These are phyloP conservation scores for Neoscytalidium dimidiatum DNA, from an alignment of 2,329 filamentous ascomycete species.

Conservation along the genomic window DNA sequence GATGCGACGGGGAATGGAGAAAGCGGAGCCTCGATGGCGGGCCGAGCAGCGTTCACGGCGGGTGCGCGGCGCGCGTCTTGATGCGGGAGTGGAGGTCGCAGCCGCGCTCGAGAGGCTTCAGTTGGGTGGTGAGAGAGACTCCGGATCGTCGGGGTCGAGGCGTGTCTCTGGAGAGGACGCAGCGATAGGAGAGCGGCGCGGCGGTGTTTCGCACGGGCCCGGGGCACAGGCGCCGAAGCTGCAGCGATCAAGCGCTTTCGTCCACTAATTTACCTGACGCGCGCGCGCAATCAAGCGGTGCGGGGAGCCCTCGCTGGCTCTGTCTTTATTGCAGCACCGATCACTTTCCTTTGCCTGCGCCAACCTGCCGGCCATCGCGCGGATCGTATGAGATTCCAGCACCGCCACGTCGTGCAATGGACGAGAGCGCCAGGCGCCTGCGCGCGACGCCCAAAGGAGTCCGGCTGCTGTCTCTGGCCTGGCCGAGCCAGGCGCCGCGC, in stretches of 20 bases:
- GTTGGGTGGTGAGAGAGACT: slow-evolving; percentile 12
- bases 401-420: slow-evolving; percentile 16
- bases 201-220: slow-evolving; percentile 14
- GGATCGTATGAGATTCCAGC: slow-evolving; percentile 16
- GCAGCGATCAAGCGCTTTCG: slow-evolving; percentile 16
- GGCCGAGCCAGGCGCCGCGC: too few species aligned
- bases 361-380: slow-evolving; percentile 4
- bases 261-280: slow-evolving; percentile 15
- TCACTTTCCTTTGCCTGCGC: slow-evolving; percentile 7
- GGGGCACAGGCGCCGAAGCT: slow-evolving; percentile 9
- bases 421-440: not conserved
- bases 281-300: slow-evolving; percentile 3
- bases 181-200: slow-evolving; percentile 18
- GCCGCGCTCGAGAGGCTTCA: not conserved
- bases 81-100: slow-evolving; percentile 12
- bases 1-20: slow-evolving; percentile 18
- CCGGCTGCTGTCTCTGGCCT: not conserved
- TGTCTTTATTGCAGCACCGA: slow-evolving; percentile 15
- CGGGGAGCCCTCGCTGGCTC: slow-evolving; percentile 12
- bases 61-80: slow-evolving; percentile 13
- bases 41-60: slow-evolving; percentile 15
- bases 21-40: slow-evolving; percentile 7
- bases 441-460: slow-evolving; percentile 2
- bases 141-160: slow-evolving; percentile 18
- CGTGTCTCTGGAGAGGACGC: slow-evolving; percentile 14